phyloP scores from a whole-genome alignment of 345 rosid species.

The Brassica rapa region DNA sequence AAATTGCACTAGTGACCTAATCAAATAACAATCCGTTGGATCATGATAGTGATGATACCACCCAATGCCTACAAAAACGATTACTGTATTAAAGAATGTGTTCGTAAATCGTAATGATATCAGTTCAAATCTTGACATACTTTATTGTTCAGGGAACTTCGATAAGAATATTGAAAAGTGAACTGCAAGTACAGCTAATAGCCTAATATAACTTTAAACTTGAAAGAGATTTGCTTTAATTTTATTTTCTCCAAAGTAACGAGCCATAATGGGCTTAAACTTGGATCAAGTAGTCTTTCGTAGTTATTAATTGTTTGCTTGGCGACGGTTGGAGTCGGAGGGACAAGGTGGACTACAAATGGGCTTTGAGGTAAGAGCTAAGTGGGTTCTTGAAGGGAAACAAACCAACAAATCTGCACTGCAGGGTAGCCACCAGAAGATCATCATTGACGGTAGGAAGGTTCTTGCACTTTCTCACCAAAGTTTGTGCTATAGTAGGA shows the following conservation, averaged over 20 bases:
- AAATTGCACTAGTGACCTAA: slow-evolving; percentile 16
- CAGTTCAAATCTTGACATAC: background rate
- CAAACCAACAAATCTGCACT: background rate
- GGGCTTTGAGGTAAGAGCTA: background rate
- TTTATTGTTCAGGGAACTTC: background rate
- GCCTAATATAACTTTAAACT: background rate
- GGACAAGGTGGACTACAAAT: background rate
- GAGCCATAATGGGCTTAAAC: slow-evolving; percentile 17
- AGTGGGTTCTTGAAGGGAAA: background rate
- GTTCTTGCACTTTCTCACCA: background rate
- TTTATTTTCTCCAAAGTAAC: background rate
- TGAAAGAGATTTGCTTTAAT: background rate
- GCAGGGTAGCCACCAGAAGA: background rate
- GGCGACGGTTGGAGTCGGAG: background rate
- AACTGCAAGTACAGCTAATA: too few species aligned
- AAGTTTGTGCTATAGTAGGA: background rate
- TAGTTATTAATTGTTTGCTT: background rate
- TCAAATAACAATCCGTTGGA: slow-evolving; percentile 15
- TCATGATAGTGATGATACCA: slow-evolving; percentile 34
- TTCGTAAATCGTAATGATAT: slow-evolving; percentile 2
- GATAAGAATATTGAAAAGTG: background rate
- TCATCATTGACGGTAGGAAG: background rate
- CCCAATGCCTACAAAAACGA: slow-evolving; percentile 13
- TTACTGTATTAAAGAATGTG: slow-evolving; percentile 6
- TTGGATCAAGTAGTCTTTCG: slow-evolving; percentile 3